These are phyloP conservation scores for Cephalotrichum gorgonifer DNA, from an alignment of 2,329 filamentous ascomycete species.

Conservation along the genomic window DNA sequence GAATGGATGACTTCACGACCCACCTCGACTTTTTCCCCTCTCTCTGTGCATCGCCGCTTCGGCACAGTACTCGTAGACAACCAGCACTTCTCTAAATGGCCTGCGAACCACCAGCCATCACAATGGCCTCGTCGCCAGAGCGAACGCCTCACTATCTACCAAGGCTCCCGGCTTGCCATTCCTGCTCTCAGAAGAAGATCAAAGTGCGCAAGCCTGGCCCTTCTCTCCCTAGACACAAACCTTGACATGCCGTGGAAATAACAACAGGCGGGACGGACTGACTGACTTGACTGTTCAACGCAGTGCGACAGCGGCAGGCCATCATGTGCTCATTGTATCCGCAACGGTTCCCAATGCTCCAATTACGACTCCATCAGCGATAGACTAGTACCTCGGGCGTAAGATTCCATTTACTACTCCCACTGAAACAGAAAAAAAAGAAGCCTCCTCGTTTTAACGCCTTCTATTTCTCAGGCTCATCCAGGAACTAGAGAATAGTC, in stretches of 20 bases:
- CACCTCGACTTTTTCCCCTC: no score
- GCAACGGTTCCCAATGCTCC: not conserved
- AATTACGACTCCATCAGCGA: not conserved
- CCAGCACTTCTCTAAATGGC: not conserved
- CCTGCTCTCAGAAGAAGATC: not conserved
- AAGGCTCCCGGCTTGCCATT: not conserved
- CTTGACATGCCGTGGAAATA: not conserved
- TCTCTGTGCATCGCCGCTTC: no score
- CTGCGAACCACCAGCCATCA: not conserved
- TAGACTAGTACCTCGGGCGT: not conserved
- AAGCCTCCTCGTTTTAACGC: not conserved
- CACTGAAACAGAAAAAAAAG: no score
- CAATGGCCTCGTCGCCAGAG: not conserved
- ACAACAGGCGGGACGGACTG: not conserved
- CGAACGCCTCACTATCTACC: not conserved
- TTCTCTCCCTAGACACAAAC: not conserved
- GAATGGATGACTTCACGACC: no score
- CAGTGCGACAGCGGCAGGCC: not conserved
- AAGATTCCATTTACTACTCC: not conserved
- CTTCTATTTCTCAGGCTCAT: constrained; percentile 10
- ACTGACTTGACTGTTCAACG: not conserved
- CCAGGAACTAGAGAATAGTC: constrained; percentile 15
- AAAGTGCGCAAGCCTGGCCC: no score
- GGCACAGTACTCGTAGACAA: no score
- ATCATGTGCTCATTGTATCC: not conserved